Base-by-base conservation (phyloP, 2,329 filamentous ascomycete genomes). In the Seiridium unicorne region DNA sequence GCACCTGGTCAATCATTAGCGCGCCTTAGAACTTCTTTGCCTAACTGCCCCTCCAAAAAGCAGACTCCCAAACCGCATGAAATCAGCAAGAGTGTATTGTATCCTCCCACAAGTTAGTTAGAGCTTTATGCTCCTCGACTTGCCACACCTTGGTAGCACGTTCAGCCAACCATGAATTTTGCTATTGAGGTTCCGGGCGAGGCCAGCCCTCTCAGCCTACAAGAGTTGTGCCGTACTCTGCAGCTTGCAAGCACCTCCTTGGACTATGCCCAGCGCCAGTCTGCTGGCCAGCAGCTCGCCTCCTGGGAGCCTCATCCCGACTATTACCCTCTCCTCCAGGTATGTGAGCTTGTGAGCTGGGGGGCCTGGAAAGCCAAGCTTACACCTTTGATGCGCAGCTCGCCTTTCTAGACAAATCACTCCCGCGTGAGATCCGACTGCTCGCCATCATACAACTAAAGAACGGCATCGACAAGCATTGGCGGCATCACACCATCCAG, bases 391-490 rank as follows among this genome's bases (percentile, higher is more conserved):
- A 8, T 47, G 40, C 38, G 38, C 70, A 96, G 89, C 84, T 89
- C 66, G 85, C 92, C 42, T 97, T 93, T 72, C 83, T 97, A 64
- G 91, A 97, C 77, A 87, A 87, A 62, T 86, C 87, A 2, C 79
- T 96, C 1, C 90, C 92, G 1, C 77, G 86, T 60, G 89, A 96
- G 69, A 85, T 94, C 57, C 90, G 95, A 62, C 93, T 96, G 70
- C 87, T 97, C 9, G 91, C 94, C 58, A 87, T 98, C 60, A 97
- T 98, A 66, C 91, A 97, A 72, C 83, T 99, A 58, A 98, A 98
- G 74, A 97, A 98, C 74, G 95, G 93, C 59, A 93, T 98, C 74
- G 94, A 98, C 73, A 93, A 90, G 72, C 92, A 93, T 75, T 99
- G 95, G 95, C 85, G 95, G 11, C 66, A 77, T n/a, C 71, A 92